phyloP scores from a whole-genome alignment of 164 flowering plant species.

The Umbilicus rupestris region DNA sequence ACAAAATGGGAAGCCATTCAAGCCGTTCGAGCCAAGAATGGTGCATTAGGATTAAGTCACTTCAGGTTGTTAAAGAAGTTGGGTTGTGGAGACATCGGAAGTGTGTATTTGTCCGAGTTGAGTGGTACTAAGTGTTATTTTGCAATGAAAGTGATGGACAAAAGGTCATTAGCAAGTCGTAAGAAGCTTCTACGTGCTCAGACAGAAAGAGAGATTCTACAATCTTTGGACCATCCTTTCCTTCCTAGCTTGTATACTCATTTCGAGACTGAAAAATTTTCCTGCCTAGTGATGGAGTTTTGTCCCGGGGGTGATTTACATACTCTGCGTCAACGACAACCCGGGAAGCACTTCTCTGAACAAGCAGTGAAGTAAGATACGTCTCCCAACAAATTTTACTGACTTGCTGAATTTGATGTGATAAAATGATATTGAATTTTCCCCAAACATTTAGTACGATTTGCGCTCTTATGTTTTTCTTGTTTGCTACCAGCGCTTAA shows the following conservation, averaged over 20 bases:
- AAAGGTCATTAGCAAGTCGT: constrained; percentile 54
- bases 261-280: constrained; percentile 39
- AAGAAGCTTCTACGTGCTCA: constrained; percentile 80
- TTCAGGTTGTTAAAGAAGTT: constrained; percentile 48
- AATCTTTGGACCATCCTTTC: constrained; percentile 73
- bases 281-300: constrained; percentile 85
- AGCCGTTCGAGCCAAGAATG: neutral
- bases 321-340: constrained; percentile 72
- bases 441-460: no score
- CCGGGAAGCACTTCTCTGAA: constrained; percentile 69
- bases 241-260: constrained; percentile 73
- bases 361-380: constrained; percentile 63
- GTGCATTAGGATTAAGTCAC: neutral
- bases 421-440: no score
- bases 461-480: no score
- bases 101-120: constrained; percentile 37
- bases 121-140: constrained; percentile 64
- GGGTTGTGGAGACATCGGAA: constrained; percentile 86
- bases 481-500: no score
- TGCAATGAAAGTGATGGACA: constrained; percentile 85
- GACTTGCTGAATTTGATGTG: no score
- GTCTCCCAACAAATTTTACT: constrained; percentile 3
- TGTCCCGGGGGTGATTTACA: constrained; percentile 90
- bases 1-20: constrained; percentile 46
- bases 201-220: constrained; percentile 81